Evolutionary conservation across 2,329 filamentous ascomycete species (phyloP).

Genomic region (Remersonia thermophila): DNA sequence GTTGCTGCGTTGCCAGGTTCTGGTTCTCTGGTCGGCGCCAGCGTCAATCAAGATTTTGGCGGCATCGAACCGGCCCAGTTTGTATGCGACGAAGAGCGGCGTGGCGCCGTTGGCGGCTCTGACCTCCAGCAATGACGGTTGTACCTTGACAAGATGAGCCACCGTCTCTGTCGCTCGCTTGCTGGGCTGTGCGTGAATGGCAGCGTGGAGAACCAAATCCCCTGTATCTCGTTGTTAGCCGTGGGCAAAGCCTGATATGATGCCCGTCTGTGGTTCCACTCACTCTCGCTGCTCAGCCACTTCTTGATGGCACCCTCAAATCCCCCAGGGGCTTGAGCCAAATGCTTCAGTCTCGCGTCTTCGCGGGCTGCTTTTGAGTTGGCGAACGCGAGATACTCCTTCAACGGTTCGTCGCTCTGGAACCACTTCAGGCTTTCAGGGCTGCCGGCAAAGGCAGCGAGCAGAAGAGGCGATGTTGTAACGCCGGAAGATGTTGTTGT

Average conservation of each 20-base stretch:
- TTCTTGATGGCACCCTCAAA: conserved; percentile 50
- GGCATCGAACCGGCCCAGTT: conserved; percentile 39
- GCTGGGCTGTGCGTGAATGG: conserved; percentile 35
- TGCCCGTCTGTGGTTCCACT: conserved; percentile 21
- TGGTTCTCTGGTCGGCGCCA: conserved; percentile 56
- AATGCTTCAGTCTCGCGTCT: conserved; percentile 49
- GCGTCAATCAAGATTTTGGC: conserved; percentile 50
- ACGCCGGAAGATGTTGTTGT: conserved; percentile 28
- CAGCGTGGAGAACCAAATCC: conserved; percentile 55
- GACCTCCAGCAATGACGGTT: conserved; percentile 48
- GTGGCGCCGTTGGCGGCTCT: conserved; percentile 48
- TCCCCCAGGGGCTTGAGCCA: conserved; percentile 47
- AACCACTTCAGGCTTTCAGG: conserved; percentile 69
- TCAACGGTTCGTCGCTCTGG: conserved; percentile 54
- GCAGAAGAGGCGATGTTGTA: conserved; percentile 45
- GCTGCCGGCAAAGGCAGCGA: conserved; percentile 43
- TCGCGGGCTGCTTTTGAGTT: conserved; percentile 44
- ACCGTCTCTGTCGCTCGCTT: conserved; percentile 41
- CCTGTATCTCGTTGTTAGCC: conserved; percentile 27
- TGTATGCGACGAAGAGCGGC: conserved; percentile 56
- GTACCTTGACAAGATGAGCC: conserved; percentile 50
- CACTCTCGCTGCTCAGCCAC: conserved; percentile 50
- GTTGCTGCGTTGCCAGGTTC: conserved; percentile 51
- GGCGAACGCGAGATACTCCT: conserved; percentile 56
- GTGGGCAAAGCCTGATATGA: not conserved